phyloP scores from a whole-genome alignment of 23 red algal genomes.

The Gracilaria vermiculophylla region DNA sequence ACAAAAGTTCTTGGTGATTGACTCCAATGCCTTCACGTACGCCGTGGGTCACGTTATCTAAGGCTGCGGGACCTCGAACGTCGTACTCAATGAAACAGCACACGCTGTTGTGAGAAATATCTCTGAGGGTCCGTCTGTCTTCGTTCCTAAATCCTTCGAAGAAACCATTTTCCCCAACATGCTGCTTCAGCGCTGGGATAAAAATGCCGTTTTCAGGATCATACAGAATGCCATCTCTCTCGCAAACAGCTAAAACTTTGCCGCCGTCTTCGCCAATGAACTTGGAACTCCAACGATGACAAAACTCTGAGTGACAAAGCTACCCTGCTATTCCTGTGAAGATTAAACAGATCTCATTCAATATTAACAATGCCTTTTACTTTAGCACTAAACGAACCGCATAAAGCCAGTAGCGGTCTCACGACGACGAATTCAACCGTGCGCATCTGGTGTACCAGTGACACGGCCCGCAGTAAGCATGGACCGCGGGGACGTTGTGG shows the following conservation, averaged over 20 bases:
- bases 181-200: slow-evolving; percentile 45
- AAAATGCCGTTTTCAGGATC: slow-evolving; percentile 63
- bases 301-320: slow-evolving; percentile 81
- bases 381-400: slow-evolving; percentile 80
- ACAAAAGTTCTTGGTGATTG: no score
- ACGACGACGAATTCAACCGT: slow-evolving; percentile 94
- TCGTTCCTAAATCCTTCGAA: slow-evolving; percentile 69
- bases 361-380: slow-evolving; percentile 12
- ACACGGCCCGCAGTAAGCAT: slow-evolving; percentile 82
- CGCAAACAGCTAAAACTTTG: slow-evolving; percentile 73
- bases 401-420: slow-evolving; percentile 91
- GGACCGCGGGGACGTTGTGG: slow-evolving; percentile 22
- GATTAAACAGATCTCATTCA: slow-evolving; percentile 34
- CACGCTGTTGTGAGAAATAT: slow-evolving; percentile 23
- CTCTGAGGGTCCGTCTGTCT: slow-evolving; percentile 33
- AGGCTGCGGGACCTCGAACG: slow-evolving; percentile 85
- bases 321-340: slow-evolving; percentile 46
- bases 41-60: slow-evolving; percentile 82
- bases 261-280: slow-evolving; percentile 69
- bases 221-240: slow-evolving; percentile 78
- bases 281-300: slow-evolving; percentile 86
- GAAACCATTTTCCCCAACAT: slow-evolving; percentile 36
- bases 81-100: slow-evolving; percentile 65
- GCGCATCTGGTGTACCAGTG: slow-evolving; percentile 88
- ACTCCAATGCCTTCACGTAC: no score